Percentiles rank a stretch among this genome's conserved stretches.
phyloP scores from a whole-genome alignment of 2,329 filamentous ascomycete species.

The Mycocentrospora acerina region DNA sequence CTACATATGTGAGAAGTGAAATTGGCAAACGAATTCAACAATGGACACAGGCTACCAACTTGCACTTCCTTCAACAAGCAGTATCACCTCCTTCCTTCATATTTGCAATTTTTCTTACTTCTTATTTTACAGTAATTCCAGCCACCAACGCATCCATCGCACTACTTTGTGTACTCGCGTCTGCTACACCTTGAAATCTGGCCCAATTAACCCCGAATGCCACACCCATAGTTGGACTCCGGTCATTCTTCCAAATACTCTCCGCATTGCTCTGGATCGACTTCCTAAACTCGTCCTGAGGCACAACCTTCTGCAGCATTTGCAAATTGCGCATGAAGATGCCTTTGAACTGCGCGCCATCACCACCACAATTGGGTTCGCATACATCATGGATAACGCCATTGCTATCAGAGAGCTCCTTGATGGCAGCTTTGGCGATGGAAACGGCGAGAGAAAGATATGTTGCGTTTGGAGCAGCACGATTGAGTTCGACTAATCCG shows the following conservation, averaged over 20 bases:
- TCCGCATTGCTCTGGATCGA: conserved; percentile 65
- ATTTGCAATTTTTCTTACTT: too few relatives aligned
- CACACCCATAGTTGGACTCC: conserved; percentile 50
- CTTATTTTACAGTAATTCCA: conserved; percentile 42
- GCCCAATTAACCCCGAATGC: conserved; percentile 66
- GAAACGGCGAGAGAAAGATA: conserved; percentile 40
- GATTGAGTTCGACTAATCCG: conserved; percentile 57
- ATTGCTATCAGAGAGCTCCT: conserved; percentile 36
- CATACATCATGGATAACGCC: conserved; percentile 47
- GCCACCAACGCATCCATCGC: conserved; percentile 69
- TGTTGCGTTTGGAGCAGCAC: conserved; percentile 38
- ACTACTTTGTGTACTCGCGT: conserved; percentile 63
- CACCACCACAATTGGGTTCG: conserved; percentile 41
- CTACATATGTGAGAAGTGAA: too few relatives aligned
- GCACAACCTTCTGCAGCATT: conserved; percentile 56
- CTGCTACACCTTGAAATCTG: conserved; percentile 48
- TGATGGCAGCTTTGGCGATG: conserved; percentile 44
- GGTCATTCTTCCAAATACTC: conserved; percentile 64
- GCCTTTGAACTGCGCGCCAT: conserved; percentile 69
- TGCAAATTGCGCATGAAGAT: conserved; percentile 67
- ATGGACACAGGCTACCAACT: too few relatives aligned
- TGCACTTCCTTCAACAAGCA: too few relatives aligned
- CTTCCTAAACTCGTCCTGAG: conserved; percentile 51
- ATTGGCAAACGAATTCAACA: too few relatives aligned
- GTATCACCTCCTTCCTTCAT: too few relatives aligned